phyloP scores from a whole-genome alignment of 2,329 filamentous ascomycete genomes.

The Ustulina deusta region DNA sequence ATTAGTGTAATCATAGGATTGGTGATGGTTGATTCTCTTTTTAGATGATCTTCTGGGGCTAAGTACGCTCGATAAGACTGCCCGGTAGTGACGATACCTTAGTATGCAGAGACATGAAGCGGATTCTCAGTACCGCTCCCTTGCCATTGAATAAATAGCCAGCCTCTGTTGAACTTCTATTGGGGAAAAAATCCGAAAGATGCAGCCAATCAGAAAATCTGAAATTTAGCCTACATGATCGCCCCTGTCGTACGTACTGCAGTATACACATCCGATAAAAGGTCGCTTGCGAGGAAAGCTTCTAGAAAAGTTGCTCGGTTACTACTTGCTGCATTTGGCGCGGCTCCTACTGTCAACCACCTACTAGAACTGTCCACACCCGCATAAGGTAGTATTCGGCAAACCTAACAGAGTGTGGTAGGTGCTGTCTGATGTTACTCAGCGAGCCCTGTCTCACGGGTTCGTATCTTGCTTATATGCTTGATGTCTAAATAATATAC shows the following conservation, averaged over 20 bases:
- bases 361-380: constrained; percentile 17
- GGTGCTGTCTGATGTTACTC: constrained; percentile 13
- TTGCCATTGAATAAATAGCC: constrained; percentile 6
- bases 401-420: constrained; percentile 17
- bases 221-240: constrained; percentile 11
- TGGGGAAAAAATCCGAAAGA: constrained; percentile 40
- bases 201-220: constrained; percentile 47
- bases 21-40: constrained; percentile 6
- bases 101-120: constrained; percentile 51
- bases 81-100: too few relatives aligned
- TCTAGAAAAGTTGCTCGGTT: constrained; percentile 26
- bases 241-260: constrained; percentile 11
- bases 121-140: constrained; percentile 25
- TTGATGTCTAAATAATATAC: constrained; percentile 4
- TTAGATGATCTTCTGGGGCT: too few relatives aligned
- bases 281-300: constrained; percentile 20
- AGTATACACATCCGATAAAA: constrained; percentile 3
- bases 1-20: neutral
- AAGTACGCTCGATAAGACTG: too few relatives aligned
- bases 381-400: constrained; percentile 33
- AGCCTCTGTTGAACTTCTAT: constrained; percentile 28
- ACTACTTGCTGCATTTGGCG: constrained; percentile 21
- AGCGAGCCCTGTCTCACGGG: constrained; percentile 20
- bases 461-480: neutral
- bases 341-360: constrained; percentile 2